Percentiles rank a stretch among this genome's conserved stretches.
phyloP scores from a whole-genome alignment of 2,329 filamentous ascomycete genomes.

The Coccinonectria pachysandricola region DNA sequence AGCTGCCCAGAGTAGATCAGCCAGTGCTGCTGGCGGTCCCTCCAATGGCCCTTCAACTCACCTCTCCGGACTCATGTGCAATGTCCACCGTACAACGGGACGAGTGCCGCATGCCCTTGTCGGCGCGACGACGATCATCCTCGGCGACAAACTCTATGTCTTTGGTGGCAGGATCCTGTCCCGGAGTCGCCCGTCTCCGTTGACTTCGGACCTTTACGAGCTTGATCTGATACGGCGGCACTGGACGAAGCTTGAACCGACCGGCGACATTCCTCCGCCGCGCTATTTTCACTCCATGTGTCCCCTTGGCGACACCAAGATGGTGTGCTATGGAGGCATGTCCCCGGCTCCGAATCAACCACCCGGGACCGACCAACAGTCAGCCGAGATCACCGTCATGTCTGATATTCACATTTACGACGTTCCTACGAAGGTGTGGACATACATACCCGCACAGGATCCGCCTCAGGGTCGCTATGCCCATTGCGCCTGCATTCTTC shows the following conservation, averaged over 20 bases:
- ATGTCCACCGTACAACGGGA: slow-evolving; percentile 77
- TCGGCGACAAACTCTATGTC: slow-evolving; percentile 93
- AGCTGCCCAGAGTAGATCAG: slow-evolving; percentile 25
- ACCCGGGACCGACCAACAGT: slow-evolving; percentile 39
- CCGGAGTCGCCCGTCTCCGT: slow-evolving; percentile 62
- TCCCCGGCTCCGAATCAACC: slow-evolving; percentile 58
- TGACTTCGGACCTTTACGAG: slow-evolving; percentile 89
- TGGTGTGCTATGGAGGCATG: slow-evolving; percentile 98
- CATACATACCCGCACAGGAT: slow-evolving; percentile 68
- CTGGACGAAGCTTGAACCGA: slow-evolving; percentile 82
- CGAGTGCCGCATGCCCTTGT: slow-evolving; percentile 85
- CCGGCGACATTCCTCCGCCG: slow-evolving; percentile 77
- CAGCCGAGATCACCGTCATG: slow-evolving; percentile 90
- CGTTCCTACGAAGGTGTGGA: slow-evolving; percentile 73
- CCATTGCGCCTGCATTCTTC: slow-evolving; percentile 86
- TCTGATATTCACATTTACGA: slow-evolving; percentile 97
- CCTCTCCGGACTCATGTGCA: slow-evolving; percentile 57
- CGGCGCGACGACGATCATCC: slow-evolving; percentile 85
- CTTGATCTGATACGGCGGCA: slow-evolving; percentile 83
- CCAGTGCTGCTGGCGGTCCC: slow-evolving; percentile 29
- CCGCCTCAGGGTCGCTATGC: slow-evolving; percentile 90
- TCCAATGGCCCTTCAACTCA: slow-evolving; percentile 43
- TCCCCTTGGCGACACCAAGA: slow-evolving; percentile 82
- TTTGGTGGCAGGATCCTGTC: slow-evolving; percentile 89
- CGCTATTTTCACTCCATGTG: slow-evolving; percentile 98